Evolutionary conservation across 2,329 filamentous ascomycete species (phyloP), one percentile per base, ranked within the genome.

Genomic region (Penicillium sclerotigenum): DNA sequence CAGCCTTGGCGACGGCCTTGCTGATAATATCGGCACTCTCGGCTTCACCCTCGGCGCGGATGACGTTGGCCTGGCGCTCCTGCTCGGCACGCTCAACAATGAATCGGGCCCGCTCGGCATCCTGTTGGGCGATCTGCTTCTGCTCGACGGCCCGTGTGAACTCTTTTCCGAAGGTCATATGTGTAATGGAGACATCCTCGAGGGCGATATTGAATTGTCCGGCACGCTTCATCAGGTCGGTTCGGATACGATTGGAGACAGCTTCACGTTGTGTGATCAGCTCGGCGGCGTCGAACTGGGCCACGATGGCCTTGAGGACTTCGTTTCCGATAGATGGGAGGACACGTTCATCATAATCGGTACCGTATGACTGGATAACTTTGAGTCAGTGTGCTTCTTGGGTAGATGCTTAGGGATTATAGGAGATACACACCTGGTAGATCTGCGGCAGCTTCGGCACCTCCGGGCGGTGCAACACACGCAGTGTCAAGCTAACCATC

Each of bases 61-160:
- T 99, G 70, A 99, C 94, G 79, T 94, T 97, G 67, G 94, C 94
- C 80, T 99, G 94, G 69, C 94, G 85, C 81, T 99, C 94, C 81
- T 99, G 94, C 84, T 99, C 94, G 59, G 94, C 94, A 76, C 91
- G 91, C 84, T 99, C 94, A 74, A 99, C 94, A 67, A 99, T 95
- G 81, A 99, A 99, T 65, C 94, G 86, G 47, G 94, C 94, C 64
- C 94, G 86, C 83, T 99, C 94, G 62, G 94, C 94, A 73, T 99
- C 94, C 79, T 99, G 94, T 80, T 99, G 94, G 54, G 94, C 94
- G 75, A 99, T 99, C 83, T 99, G 94, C 87, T 99, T 99, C 85
- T 99, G 94, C 81, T 99, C 94, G 70, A 99, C 94, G 63, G 94
- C 94, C 77, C 90, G 90, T 59, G 94, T 99, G 83, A 99, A 99